These are phyloP conservation scores for Starmerella etchellsii DNA, from an alignment of 805 yeast species.

Conservation along the genomic window DNA sequence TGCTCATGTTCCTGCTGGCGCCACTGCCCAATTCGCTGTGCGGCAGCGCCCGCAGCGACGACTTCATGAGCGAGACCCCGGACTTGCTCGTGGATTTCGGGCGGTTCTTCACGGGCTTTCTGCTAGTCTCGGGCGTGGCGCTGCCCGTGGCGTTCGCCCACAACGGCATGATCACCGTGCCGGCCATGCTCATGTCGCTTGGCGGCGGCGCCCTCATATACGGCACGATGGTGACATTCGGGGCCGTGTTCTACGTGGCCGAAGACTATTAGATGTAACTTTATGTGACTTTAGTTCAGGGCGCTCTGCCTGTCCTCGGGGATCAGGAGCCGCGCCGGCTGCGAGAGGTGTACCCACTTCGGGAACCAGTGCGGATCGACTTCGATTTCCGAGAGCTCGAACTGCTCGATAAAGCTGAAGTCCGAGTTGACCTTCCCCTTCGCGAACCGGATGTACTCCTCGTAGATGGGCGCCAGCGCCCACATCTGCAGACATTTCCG, in stretches of 20 bases:
- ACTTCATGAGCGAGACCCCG: conserved; percentile 45
- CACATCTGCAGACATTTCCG: conserved; percentile 80
- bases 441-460: conserved; percentile 85
- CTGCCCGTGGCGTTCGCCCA: conserved; percentile 71
- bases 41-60: conserved; percentile 38
- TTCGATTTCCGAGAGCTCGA: conserved; percentile 45
- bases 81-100: conserved; percentile 59
- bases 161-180: conserved; percentile 50
- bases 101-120: conserved; percentile 61
- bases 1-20: conserved; percentile 52
- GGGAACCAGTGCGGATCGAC: conserved; percentile 44
- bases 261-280: conserved; percentile 33
- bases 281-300: no score
- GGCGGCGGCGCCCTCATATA: conserved; percentile 76
- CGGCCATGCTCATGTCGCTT: conserved; percentile 66
- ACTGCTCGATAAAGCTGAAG: conserved; percentile 64
- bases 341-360: conserved; percentile 32
- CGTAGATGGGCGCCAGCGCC: conserved; percentile 85
- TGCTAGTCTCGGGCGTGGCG: conserved; percentile 61
- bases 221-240: conserved; percentile 69
- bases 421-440: conserved; percentile 90
- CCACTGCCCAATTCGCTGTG: conserved; percentile 60
- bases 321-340: no score
- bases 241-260: conserved; percentile 55
- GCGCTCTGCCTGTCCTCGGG: no score